Evolutionary conservation across 2,329 filamentous ascomycete species (phyloP).

Genomic region (Alternaria brassicicola): DNA sequence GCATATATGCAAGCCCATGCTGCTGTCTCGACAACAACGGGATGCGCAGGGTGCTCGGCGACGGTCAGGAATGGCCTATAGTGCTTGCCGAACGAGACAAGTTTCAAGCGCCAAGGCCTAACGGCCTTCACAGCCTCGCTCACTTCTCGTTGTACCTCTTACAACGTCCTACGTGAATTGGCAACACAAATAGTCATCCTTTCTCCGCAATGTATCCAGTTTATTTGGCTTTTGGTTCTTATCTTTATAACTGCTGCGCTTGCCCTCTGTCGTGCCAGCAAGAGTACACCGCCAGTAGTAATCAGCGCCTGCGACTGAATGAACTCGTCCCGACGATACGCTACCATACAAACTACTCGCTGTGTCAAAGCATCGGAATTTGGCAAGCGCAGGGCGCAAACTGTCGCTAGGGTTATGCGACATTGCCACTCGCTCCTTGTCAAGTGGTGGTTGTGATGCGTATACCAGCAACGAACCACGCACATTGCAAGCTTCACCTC

Average conservation of each 20-base stretch:
- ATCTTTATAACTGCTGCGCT: background rate
- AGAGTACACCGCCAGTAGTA: background rate
- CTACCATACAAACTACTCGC: background rate
- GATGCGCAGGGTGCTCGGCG: background rate
- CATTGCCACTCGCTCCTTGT: background rate
- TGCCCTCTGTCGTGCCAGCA: background rate
- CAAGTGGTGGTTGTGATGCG: background rate
- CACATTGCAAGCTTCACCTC: background rate
- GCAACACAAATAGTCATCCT: background rate
- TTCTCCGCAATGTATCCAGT: background rate
- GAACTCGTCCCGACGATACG: background rate
- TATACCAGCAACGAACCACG: background rate
- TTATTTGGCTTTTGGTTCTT: background rate
- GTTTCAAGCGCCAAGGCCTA: background rate
- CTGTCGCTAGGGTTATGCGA: background rate
- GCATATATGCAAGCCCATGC: background rate
- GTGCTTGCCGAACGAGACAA: background rate
- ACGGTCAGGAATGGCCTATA: background rate
- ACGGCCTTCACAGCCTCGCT: conserved; percentile 5
- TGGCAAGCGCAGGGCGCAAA: background rate
- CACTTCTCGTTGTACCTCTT: background rate
- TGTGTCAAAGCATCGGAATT: background rate
- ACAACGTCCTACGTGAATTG: background rate
- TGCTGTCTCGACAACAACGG: background rate
- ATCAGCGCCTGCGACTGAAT: background rate